Percentiles rank a stretch among this genome's conserved stretches.
Conservation (phyloP, 805 yeast species). For the Teunomyces cretensis region DNA sequence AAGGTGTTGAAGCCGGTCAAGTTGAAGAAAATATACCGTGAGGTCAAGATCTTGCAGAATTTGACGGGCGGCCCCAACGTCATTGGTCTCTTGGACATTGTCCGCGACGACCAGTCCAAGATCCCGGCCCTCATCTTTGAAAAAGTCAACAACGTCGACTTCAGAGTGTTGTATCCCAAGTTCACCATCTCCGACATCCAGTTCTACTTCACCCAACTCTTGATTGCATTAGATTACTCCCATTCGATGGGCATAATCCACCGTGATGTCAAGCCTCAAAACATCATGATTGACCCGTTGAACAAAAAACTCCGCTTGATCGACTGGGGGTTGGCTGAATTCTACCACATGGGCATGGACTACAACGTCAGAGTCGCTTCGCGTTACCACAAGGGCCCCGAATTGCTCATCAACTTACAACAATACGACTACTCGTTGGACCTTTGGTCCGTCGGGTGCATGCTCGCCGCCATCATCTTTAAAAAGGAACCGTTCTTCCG, state of each 20-base stretch:
- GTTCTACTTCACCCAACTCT: slow-evolving; percentile 76
- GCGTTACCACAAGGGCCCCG: slow-evolving; percentile 92
- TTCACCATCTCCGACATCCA: slow-evolving; percentile 75
- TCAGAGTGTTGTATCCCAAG: slow-evolving; percentile 76
- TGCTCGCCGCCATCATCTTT: slow-evolving; percentile 87
- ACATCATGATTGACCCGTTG: slow-evolving; percentile 89
- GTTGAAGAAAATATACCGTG: slow-evolving; percentile 86
- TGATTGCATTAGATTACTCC: slow-evolving; percentile 82
- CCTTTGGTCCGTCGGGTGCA: slow-evolving; percentile 92
- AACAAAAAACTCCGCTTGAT: slow-evolving; percentile 71
- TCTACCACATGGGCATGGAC: slow-evolving; percentile 84
- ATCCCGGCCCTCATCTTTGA: slow-evolving; percentile 90
- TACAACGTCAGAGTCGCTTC: slow-evolving; percentile 94
- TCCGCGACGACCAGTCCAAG: slow-evolving; percentile 73
- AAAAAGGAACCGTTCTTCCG: slow-evolving; percentile 90
- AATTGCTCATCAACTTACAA: slow-evolving; percentile 78
- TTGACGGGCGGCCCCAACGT: slow-evolving; percentile 83
- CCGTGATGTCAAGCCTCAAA: slow-evolving; percentile 94
- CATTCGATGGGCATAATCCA: slow-evolving; percentile 97
- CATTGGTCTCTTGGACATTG: slow-evolving; percentile 74
- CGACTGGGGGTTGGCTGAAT: slow-evolving; percentile 96
- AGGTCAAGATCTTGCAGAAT: slow-evolving; percentile 83
- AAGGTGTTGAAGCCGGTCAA: slow-evolving; percentile 92
- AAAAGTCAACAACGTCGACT: slow-evolving; percentile 78
- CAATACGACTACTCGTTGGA: slow-evolving; percentile 91